Conservation (phyloP, 768 basidiomycete genomes). For the Peribolospora kevripleyi region DNA sequence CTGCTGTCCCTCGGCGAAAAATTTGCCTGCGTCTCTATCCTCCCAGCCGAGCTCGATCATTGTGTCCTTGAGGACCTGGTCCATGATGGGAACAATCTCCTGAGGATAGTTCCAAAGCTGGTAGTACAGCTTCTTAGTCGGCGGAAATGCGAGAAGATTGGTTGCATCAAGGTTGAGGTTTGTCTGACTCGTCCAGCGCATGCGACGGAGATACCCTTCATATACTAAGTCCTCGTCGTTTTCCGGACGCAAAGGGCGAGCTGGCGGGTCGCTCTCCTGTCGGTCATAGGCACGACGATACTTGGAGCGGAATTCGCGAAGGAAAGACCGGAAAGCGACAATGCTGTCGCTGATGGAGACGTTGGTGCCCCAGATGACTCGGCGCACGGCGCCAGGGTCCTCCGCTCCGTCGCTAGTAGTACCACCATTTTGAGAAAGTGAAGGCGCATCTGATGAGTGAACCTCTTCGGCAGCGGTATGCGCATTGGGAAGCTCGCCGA, state of each 20-base stretch:
- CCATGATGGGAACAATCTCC: slow-evolving; percentile 91
- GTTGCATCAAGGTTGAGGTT: slow-evolving; percentile 73
- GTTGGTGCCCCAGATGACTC: slow-evolving; percentile 89
- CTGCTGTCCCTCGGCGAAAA: slow-evolving; percentile 7
- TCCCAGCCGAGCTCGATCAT: slow-evolving; percentile 69
- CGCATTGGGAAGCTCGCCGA: no score
- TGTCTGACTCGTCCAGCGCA: slow-evolving; percentile 50
- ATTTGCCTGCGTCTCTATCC: slow-evolving; percentile 23
- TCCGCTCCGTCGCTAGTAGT: no score
- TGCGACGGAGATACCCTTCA: slow-evolving; percentile 51
- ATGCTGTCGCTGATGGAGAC: slow-evolving; percentile 78
- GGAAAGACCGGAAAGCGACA: slow-evolving; percentile 66
- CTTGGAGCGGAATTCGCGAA: slow-evolving; percentile 79
- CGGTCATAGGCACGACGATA: slow-evolving; percentile 50
- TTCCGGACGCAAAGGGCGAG: slow-evolving; percentile 30
- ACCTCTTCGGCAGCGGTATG: no score
- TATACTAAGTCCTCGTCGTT: slow-evolving; percentile 46
- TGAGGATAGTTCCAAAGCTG: slow-evolving; percentile 86
- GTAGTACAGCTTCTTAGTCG: slow-evolving; percentile 50
- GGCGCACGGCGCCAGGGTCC: no score
- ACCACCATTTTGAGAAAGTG: no score
- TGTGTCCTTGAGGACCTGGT: slow-evolving; percentile 77
- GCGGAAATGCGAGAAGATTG: slow-evolving; percentile 68
- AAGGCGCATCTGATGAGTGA: no score
- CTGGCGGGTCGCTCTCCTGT: slow-evolving; percentile 29